These are phyloP conservation scores for Phaeosphaeriaceae sp. DNA, from an alignment of 2,329 filamentous ascomycete species.

Conservation along the genomic window DNA sequence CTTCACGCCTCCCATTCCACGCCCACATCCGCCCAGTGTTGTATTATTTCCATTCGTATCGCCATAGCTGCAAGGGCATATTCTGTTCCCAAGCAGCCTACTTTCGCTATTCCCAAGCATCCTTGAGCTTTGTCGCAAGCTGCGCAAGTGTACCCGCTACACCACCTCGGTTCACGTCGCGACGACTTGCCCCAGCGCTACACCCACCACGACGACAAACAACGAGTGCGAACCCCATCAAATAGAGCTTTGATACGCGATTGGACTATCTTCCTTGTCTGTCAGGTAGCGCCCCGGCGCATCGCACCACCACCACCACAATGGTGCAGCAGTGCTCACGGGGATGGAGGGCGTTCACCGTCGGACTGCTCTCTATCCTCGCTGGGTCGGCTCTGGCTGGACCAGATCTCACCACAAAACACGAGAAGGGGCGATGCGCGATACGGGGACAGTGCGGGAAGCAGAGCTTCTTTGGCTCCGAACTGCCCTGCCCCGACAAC, in stretches of 20 bases:
- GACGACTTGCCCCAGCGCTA: neutral
- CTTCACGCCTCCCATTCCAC: neutral
- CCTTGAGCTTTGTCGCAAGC: neutral
- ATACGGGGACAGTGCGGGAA: slow-evolving; percentile 92
- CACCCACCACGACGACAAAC: neutral
- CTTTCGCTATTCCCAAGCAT: neutral
- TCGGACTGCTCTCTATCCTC: slow-evolving; percentile 38
- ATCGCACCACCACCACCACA: slow-evolving; percentile 2
- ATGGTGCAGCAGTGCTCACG: slow-evolving; percentile 32
- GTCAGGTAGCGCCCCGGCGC: slow-evolving; percentile 20
- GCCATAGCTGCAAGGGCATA: neutral
- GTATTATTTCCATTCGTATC: neutral
- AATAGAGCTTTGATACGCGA: neutral
- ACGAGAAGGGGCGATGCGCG: slow-evolving; percentile 87
- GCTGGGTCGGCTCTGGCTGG: slow-evolving; percentile 36
- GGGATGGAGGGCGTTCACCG: slow-evolving; percentile 20
- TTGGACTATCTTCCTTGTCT: neutral
- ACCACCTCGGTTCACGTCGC: neutral
- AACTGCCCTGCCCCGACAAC: slow-evolving; percentile 93
- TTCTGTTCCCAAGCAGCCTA: neutral
- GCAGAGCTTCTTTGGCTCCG: slow-evolving; percentile 85
- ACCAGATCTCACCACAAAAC: slow-evolving; percentile 59
- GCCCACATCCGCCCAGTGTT: neutral
- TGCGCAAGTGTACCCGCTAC: neutral
- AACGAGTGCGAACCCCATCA: neutral